Percentiles rank a stretch among this genome's conserved stretches.
These are phyloP conservation scores for Cercospora citrullina DNA, from an alignment of 2,329 filamentous ascomycete genomes.

Conservation along the genomic window DNA sequence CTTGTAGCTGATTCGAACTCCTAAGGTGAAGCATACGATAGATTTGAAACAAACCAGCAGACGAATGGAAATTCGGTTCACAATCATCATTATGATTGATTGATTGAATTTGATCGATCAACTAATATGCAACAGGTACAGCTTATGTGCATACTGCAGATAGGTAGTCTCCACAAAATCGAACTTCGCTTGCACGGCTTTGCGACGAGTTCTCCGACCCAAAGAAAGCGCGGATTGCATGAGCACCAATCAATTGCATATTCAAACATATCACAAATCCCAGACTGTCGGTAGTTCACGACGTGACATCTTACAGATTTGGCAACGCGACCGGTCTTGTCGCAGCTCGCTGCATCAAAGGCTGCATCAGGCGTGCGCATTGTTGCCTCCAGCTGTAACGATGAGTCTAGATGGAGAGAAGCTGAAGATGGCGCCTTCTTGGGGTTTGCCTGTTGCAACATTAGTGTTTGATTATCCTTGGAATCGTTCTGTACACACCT, in stretches of 20 bases:
- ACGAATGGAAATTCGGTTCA: neutral
- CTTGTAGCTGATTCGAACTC: neutral
- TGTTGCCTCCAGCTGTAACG: slow-evolving; percentile 36
- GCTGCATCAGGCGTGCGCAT: slow-evolving; percentile 27
- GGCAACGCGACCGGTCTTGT: neutral
- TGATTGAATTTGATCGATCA: neutral
- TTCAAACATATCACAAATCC: slow-evolving; percentile 9
- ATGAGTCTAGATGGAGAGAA: slow-evolving; percentile 31
- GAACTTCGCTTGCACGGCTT: neutral
- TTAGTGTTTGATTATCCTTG: slow-evolving; percentile 24
- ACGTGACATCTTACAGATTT: neutral
- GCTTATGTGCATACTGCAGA: neutral
- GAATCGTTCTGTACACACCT: slow-evolving; percentile 37
- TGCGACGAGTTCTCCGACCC: slow-evolving; percentile 1
- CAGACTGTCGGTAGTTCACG: neutral
- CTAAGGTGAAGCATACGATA: neutral
- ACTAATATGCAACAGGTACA: neutral
- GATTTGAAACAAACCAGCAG: neutral
- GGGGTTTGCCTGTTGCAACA: slow-evolving; percentile 23
- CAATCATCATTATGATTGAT: neutral
- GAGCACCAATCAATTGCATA: slow-evolving; percentile 2
- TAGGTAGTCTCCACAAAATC: slow-evolving; percentile 2
- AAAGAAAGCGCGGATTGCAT: neutral
- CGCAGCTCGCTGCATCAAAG: neutral
- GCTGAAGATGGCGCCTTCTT: slow-evolving; percentile 39